A percentile compares a stretch with the other conserved stretches of the same genome.
These are phyloP conservation scores for Apophysomyces ossiformis DNA, from an alignment of 371 early-diverging fungal species.

Conservation along the genomic window DNA sequence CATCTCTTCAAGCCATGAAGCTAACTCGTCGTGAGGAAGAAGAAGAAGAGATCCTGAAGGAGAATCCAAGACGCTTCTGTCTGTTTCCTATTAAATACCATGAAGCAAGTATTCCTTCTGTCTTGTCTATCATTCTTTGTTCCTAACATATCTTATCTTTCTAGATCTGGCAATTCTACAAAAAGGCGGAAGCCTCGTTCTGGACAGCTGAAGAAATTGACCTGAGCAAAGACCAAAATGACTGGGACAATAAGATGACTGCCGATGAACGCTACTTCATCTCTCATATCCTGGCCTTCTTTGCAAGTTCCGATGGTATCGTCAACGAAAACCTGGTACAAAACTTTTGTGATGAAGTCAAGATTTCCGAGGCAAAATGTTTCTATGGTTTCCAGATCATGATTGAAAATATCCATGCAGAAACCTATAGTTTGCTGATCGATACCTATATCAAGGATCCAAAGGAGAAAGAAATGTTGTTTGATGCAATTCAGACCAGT, in stretches of 20 bases:
- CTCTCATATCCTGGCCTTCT: constrained; percentile 98
- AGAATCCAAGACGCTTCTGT: constrained; percentile 88
- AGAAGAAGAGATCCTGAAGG: constrained; percentile 54
- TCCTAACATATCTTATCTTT: constrained; percentile 12
- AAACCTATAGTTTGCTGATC: constrained; percentile 98
- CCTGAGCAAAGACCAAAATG: constrained; percentile 91
- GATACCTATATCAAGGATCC: constrained; percentile 98
- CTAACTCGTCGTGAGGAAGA: constrained; percentile 19
- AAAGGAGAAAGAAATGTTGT: constrained; percentile 86
- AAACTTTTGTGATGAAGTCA: constrained; percentile 97
- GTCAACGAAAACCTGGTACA: constrained; percentile 99
- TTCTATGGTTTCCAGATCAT: constrained; percentile 99
- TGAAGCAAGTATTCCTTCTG: constrained; percentile 60
- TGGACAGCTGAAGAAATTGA: constrained; percentile 99
- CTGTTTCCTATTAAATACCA: constrained; percentile 97
- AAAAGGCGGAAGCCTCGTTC: constrained; percentile 99
- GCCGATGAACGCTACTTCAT: constrained; percentile 97
- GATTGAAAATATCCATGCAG: constrained; percentile 99
- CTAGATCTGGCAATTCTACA: constrained; percentile 98
- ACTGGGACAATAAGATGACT: constrained; percentile 94
- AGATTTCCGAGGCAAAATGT: constrained; percentile 97
- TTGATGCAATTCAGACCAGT: constrained; percentile 97
- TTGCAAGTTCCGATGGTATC: constrained; percentile 99
- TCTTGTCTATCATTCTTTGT: not conserved
- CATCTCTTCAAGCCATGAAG: constrained; percentile 15